A percentile compares a stretch with the other conserved stretches of the same genome.
Conservation (phyloP, 1,139 yeast species). For the Diutina catenulata region DNA sequence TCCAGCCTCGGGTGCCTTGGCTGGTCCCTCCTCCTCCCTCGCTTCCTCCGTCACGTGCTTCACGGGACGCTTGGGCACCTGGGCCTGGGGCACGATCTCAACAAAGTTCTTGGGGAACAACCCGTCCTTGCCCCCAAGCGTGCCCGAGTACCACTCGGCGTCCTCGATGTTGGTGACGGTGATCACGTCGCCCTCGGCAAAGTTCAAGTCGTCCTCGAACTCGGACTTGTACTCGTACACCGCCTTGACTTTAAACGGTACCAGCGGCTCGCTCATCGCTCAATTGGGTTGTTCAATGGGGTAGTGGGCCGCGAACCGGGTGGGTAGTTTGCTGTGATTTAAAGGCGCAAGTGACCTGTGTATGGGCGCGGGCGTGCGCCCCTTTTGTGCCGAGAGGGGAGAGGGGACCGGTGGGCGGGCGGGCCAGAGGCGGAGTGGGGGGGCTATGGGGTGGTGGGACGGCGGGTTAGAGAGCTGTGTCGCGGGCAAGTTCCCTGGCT, state of each 20-base stretch:
- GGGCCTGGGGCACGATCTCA: constrained; percentile 17
- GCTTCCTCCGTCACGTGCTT: background rate
- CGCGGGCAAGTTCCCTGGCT: too few species aligned
- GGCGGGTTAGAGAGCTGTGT: too few species aligned
- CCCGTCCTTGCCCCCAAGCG: constrained; percentile 47
- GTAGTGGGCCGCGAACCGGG: too few species aligned
- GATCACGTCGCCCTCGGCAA: constrained; percentile 55
- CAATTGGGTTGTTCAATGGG: too few species aligned
- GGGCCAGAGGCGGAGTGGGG: too few species aligned
- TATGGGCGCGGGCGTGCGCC: too few species aligned
- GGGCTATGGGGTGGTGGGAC: too few species aligned
- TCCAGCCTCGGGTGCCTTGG: background rate
- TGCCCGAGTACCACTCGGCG: constrained; percentile 84
- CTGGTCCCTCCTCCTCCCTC: background rate
- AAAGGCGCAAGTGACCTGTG: too few species aligned
- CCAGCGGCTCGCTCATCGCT: constrained; percentile 4
- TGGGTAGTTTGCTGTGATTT: too few species aligned
- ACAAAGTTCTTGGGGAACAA: constrained; percentile 88
- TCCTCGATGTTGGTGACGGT: constrained; percentile 72
- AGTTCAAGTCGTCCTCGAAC: constrained; percentile 73
- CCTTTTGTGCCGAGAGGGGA: too few species aligned
- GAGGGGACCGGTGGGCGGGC: too few species aligned
- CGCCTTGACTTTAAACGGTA: constrained; percentile 65
- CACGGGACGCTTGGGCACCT: constrained; percentile 6
- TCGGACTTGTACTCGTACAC: constrained; percentile 66